phyloP scores from a whole-genome alignment of 768 basidiomycete genomes.

The Termitomyces sp. region DNA sequence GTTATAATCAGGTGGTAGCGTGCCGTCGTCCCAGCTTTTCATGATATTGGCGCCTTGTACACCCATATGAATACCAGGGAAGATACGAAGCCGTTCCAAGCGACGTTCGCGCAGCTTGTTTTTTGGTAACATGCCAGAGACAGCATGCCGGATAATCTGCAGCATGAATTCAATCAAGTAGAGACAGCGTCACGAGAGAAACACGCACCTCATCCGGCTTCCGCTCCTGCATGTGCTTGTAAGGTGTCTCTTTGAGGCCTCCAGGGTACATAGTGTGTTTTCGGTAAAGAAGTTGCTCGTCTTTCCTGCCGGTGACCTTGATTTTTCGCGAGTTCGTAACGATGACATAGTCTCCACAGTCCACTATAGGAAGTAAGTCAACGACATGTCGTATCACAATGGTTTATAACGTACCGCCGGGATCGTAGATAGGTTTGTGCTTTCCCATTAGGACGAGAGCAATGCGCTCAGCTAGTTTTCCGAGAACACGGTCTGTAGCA shows the following conservation, averaged over 20 bases:
- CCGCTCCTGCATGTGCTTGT: constrained; percentile 76
- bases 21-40: constrained; percentile 83
- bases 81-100: constrained; percentile 85
- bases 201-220: constrained; percentile 84
- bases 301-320: constrained; percentile 87
- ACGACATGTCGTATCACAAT: not conserved
- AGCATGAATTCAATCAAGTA: not conserved
- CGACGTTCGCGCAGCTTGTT: constrained; percentile 92
- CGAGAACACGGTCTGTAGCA: constrained; percentile 86
- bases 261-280: constrained; percentile 93
- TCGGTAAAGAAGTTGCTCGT: constrained; percentile 81
- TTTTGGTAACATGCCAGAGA: constrained; percentile 98
- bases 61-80: constrained; percentile 76
- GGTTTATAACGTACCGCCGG: constrained; percentile 57
- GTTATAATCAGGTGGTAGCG: constrained; percentile 50
- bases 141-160: constrained; percentile 93
- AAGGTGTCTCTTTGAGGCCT: constrained; percentile 89
- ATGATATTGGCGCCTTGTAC: constrained; percentile 75
- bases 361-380: constrained; percentile 49
- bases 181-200: not conserved
- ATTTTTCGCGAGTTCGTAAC: constrained; percentile 87
- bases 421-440: constrained; percentile 97
- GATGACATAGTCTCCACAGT: constrained; percentile 97
- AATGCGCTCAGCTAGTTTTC: constrained; percentile 92
- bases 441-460: constrained; percentile 98